phyloP scores from a whole-genome alignment of 768 basidiomycete species.

The Mycena capillaripes region DNA sequence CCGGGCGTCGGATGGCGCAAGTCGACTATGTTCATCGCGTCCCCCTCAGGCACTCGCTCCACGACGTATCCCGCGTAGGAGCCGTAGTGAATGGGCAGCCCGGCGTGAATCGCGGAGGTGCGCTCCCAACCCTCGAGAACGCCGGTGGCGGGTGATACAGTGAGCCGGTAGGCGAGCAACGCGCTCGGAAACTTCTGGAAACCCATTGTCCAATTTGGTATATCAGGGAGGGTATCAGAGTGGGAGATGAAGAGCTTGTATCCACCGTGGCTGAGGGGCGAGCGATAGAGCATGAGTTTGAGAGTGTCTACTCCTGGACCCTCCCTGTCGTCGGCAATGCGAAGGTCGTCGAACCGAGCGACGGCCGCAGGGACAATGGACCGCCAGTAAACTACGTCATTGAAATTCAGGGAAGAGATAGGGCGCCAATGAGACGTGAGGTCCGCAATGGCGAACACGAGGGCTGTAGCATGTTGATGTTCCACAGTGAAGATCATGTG shows the following conservation, averaged over 20 bases:
- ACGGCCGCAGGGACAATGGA: no score
- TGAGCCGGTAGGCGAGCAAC: not conserved
- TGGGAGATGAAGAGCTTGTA: not conserved
- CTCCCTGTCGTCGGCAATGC: not conserved
- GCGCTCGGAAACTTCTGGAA: no score
- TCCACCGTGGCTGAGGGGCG: not conserved
- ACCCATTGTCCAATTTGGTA: not conserved
- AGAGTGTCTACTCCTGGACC: not conserved
- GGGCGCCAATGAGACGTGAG: not conserved
- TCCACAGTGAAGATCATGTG: not conserved
- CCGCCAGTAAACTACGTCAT: not conserved
- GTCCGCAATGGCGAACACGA: not conserved
- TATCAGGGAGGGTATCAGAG: no score
- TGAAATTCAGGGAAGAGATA: not conserved
- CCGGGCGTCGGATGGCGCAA: not conserved
- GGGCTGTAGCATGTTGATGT: not conserved
- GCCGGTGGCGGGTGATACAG: not conserved
- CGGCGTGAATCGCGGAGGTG: not conserved
- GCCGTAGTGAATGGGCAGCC: not conserved
- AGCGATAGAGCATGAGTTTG: not conserved
- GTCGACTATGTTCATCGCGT: not conserved
- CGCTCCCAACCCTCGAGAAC: not conserved
- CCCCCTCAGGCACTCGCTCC: not conserved
- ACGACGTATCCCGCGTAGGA: not conserved
- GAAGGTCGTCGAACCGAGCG: not conserved